Evolutionary conservation across 345 rosid species (phyloP).

Genomic region (Arabidopsis arenosa): DNA sequence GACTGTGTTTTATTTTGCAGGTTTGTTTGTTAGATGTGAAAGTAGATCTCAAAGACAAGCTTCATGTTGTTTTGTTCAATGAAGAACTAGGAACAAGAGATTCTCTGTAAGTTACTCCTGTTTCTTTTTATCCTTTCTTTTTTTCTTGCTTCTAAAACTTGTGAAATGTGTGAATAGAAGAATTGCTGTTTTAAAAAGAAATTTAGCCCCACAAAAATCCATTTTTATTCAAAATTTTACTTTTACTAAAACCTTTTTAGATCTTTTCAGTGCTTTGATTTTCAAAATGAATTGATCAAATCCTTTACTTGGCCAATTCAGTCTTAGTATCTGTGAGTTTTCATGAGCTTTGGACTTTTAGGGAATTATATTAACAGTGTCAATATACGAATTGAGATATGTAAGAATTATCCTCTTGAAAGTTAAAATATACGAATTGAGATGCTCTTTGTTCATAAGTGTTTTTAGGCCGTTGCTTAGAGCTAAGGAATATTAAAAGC

Average conservation of each 20-base stretch:
- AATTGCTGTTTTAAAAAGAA: not conserved
- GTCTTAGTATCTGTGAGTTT: conserved; percentile 7
- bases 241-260: not conserved
- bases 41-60: conserved; percentile 65
- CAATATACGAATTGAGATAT: conserved; percentile 17
- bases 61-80: conserved; percentile 70
- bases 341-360: conserved; percentile 6
- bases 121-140: not conserved
- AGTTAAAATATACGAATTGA: conserved; percentile 26
- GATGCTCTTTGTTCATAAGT: conserved; percentile 34
- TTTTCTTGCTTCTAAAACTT: not conserved
- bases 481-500: conserved; percentile 40
- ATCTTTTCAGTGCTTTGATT: not conserved
- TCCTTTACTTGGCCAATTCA: not conserved
- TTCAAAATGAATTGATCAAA: conserved; percentile 13
- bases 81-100: conserved; percentile 76
- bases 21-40: conserved; percentile 63
- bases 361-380: not conserved
- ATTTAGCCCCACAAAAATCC: not conserved
- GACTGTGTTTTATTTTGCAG: conserved; percentile 43
- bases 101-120: conserved; percentile 71
- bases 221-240: not conserved
- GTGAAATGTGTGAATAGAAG: not conserved
- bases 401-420: conserved; percentile 32
- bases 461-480: conserved; percentile 40